Evolutionary conservation across 495 filamentous ascomycete species (phyloP).

Genomic region (Beverwykella pulmonaria): DNA sequence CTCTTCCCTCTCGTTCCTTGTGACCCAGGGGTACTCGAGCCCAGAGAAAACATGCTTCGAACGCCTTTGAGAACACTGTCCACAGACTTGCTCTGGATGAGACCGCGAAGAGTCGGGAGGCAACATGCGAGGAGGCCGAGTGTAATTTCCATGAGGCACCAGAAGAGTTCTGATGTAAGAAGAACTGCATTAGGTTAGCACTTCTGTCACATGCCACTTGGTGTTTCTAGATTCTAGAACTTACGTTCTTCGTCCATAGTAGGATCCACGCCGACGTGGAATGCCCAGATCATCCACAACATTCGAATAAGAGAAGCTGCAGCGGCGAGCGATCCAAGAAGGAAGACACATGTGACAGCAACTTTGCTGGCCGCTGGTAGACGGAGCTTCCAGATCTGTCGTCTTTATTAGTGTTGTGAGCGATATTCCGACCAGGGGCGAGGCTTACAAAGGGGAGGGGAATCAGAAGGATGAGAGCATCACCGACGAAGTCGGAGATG

Average conservation of each 20-base stretch:
- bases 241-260: slow-evolving; percentile 7
- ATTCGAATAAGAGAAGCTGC: slow-evolving; percentile 6
- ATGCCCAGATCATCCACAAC: slow-evolving; percentile 2
- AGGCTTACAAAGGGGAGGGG: slow-evolving; percentile 12
- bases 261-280: neutral
- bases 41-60: slow-evolving; percentile 8
- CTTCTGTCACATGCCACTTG: neutral
- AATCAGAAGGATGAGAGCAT: slow-evolving; percentile 10
- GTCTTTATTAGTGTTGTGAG: neutral
- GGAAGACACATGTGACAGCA: slow-evolving; percentile 7
- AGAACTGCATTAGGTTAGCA: neutral
- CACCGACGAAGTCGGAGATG: slow-evolving; percentile 8
- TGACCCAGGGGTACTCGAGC: neutral
- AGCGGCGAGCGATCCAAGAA: slow-evolving; percentile 1
- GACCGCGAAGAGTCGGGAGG: slow-evolving; percentile 8
- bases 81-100: neutral
- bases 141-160: slow-evolving; percentile 2
- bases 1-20: neutral
- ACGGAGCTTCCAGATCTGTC: slow-evolving; percentile 10
- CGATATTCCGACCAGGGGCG: neutral
- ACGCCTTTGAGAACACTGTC: slow-evolving; percentile 11
- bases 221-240: neutral
- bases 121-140: slow-evolving; percentile 9
- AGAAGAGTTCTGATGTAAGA: slow-evolving; percentile 9
- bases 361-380: neutral